Percentiles rank a stretch among this genome's conserved stretches.
Conservation (phyloP, 495 filamentous ascomycete genomes). For the Talaromyces stipitatus region DNA sequence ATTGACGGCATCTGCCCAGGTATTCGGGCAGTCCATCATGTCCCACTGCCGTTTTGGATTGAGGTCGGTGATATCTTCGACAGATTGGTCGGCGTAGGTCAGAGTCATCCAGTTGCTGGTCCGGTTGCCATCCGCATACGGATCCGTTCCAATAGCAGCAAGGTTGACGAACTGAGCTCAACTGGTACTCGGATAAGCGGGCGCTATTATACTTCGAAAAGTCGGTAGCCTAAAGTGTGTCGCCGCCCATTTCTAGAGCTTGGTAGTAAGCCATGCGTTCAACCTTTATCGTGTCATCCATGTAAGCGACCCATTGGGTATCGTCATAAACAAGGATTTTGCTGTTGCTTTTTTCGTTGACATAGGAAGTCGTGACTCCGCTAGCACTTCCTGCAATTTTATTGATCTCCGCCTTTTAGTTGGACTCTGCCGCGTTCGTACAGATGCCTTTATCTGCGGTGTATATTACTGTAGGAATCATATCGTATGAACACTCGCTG, state of each 20-base stretch:
- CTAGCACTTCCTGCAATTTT: background rate
- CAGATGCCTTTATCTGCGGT: slow-evolving; percentile 9
- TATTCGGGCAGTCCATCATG: slow-evolving; percentile 11
- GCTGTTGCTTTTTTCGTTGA: slow-evolving; percentile 16
- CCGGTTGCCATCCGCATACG: background rate
- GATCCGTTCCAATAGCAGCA: background rate
- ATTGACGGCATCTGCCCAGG: slow-evolving; percentile 15
- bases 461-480: too few species aligned
- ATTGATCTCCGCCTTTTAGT: slow-evolving; percentile 13
- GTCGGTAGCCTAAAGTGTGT: slow-evolving; percentile 32
- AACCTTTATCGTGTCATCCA: slow-evolving; percentile 21
- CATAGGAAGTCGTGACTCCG: slow-evolving; percentile 1
- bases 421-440: slow-evolving; percentile 20
- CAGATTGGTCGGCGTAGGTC: slow-evolving; percentile 7
- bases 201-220: too few species aligned
- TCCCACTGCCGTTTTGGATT: slow-evolving; percentile 12
- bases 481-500: too few species aligned
- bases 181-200: too few species aligned
- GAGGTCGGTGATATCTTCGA: background rate
- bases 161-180: background rate
- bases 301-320: slow-evolving; percentile 31
- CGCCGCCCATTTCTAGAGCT: slow-evolving; percentile 20
- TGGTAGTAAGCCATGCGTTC: slow-evolving; percentile 12
- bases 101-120: slow-evolving; percentile 18
- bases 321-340: slow-evolving; percentile 30